Evolutionary conservation across 192 early-diverging fungal species (phyloP).

Genomic region (Backusella parvicylindrica): DNA sequence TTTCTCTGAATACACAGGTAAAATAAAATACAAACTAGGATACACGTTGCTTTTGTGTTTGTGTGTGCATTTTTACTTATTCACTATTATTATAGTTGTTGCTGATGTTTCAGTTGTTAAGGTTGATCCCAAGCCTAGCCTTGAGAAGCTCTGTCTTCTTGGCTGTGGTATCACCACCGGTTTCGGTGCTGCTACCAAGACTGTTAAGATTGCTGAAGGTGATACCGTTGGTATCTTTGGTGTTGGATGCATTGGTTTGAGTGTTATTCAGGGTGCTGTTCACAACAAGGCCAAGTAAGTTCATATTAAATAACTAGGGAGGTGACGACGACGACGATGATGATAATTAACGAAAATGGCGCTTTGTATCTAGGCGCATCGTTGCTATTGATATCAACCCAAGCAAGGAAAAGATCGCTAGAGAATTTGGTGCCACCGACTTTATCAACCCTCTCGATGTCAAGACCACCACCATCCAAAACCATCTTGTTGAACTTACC

Average conservation of each 20-base stretch:
- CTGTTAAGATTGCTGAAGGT: slow-evolving; percentile 85
- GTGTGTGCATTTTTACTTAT: background rate
- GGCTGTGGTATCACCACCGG: slow-evolving; percentile 98
- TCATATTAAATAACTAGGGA: background rate
- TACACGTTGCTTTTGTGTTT: background rate
- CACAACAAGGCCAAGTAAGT: slow-evolving; percentile 35
- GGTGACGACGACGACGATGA: background rate
- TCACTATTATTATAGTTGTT: slow-evolving; percentile 51
- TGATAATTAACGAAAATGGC: background rate
- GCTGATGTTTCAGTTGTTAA: slow-evolving; percentile 91
- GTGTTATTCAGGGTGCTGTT: slow-evolving; percentile 83
- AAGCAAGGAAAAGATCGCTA: slow-evolving; percentile 75
- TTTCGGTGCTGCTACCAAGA: slow-evolving; percentile 92
- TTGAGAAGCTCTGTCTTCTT: slow-evolving; percentile 87
- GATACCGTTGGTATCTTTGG: slow-evolving; percentile 86
- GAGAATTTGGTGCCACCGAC: slow-evolving; percentile 83
- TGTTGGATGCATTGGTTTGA: slow-evolving; percentile 90
- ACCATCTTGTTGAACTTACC: slow-evolving; percentile 83
- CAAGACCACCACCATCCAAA: slow-evolving; percentile 71
- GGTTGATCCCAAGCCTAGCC: slow-evolving; percentile 68
- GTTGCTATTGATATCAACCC: slow-evolving; percentile 92
- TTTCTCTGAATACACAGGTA: slow-evolving; percentile 90
- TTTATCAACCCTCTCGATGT: slow-evolving; percentile 87
- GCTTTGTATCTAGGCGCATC: slow-evolving; percentile 61
- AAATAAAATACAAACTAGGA: background rate